These are phyloP conservation scores for Penicillium desertorum DNA, from an alignment of 495 filamentous ascomycete genomes.

Conservation along the genomic window DNA sequence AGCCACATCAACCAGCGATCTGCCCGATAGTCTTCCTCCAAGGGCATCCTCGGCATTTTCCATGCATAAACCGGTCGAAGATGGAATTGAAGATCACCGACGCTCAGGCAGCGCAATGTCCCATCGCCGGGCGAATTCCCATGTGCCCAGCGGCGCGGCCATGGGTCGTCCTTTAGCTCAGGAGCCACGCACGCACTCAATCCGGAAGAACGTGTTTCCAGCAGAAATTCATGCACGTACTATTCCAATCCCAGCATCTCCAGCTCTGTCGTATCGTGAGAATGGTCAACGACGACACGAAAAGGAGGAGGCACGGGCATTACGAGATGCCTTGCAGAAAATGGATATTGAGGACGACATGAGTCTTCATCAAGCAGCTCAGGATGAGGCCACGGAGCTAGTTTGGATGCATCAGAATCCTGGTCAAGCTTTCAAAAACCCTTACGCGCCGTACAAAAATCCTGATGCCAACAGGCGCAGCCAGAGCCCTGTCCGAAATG, in stretches of 20 bases:
- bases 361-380: slow-evolving; percentile 69
- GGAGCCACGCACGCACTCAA: slow-evolving; percentile 37
- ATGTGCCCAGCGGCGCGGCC: slow-evolving; percentile 30
- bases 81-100: slow-evolving; percentile 29
- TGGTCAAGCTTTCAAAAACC: slow-evolving; percentile 51
- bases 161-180: slow-evolving; percentile 48
- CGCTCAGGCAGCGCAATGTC: slow-evolving; percentile 53
- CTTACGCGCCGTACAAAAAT: slow-evolving; percentile 60
- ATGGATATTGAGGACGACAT: slow-evolving; percentile 72
- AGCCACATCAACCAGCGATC: slow-evolving; percentile 37
- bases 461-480: slow-evolving; percentile 34
- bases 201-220: slow-evolving; percentile 46
- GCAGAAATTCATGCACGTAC: slow-evolving; percentile 32
- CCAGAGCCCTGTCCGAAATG: slow-evolving; percentile 59
- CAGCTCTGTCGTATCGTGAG: slow-evolving; percentile 71
- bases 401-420: slow-evolving; percentile 82
- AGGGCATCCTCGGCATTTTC: slow-evolving; percentile 51
- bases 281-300: slow-evolving; percentile 80
- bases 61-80: slow-evolving; percentile 26
- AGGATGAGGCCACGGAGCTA: slow-evolving; percentile 82
- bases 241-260: slow-evolving; percentile 33
- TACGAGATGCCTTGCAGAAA: slow-evolving; percentile 78
- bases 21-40: slow-evolving; percentile 41
- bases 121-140: slow-evolving; percentile 47
- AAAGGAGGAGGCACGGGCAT: slow-evolving; percentile 74